Evolutionary conservation across 768 basidiomycete species (phyloP).

Genomic region (Rhodotorula babjevae): DNA sequence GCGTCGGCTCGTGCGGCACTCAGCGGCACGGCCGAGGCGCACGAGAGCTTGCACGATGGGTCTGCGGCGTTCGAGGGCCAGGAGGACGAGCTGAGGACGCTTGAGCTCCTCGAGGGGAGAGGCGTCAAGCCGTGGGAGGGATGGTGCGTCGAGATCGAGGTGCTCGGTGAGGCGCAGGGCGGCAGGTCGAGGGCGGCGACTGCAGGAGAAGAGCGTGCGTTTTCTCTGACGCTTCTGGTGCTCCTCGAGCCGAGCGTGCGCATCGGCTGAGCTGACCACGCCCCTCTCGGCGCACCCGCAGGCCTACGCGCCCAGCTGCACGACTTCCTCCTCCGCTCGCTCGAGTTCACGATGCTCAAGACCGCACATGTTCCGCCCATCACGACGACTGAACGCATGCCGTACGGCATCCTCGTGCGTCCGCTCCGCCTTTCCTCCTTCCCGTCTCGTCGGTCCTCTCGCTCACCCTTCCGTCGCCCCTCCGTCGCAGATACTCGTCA

Average conservation of each 20-base stretch:
- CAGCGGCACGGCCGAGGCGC: not conserved
- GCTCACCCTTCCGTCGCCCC: no score
- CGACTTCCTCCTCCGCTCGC: slow-evolving; percentile 30
- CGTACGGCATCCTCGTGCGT: slow-evolving; percentile 24
- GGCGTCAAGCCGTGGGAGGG: slow-evolving; percentile 18
- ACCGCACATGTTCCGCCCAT: slow-evolving; percentile 27
- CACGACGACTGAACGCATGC: slow-evolving; percentile 23
- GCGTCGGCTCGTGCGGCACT: slow-evolving; percentile 17
- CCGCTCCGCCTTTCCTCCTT: not conserved
- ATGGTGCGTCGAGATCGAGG: slow-evolving; percentile 32
- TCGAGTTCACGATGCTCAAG: slow-evolving; percentile 15
- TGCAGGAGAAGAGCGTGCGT: slow-evolving; percentile 17
- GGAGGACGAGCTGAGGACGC: slow-evolving; percentile 14
- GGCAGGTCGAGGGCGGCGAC: not conserved
- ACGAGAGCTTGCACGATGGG: not conserved
- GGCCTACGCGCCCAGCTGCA: slow-evolving; percentile 30
- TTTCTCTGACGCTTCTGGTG: no score
- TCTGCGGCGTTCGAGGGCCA: not conserved
- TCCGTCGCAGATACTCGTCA: slow-evolving; percentile 26
- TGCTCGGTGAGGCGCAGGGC: not conserved
- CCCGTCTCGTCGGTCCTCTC: not conserved
- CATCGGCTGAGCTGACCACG: no score
- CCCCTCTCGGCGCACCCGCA: not conserved
- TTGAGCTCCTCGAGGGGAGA: not conserved
- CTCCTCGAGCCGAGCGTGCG: no score